Percentiles rank a stretch among this genome's conserved stretches.
Evolutionary conservation across 345 rosid species (phyloP).

Genomic region (Aquilaria yunnanensis): DNA sequence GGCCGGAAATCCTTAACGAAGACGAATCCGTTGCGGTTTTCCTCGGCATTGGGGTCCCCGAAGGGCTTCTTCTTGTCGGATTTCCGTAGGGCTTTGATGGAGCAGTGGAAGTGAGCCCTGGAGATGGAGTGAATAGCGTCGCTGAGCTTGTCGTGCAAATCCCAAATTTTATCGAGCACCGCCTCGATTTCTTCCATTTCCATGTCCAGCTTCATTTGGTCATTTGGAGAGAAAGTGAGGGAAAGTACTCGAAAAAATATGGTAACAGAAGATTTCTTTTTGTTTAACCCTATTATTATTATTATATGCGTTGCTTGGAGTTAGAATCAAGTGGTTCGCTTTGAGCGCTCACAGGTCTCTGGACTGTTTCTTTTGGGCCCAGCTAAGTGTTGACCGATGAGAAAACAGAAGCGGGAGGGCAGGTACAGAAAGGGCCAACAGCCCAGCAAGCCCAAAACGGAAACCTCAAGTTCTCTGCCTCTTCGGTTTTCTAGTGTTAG

Average conservation of each 20-base stretch:
- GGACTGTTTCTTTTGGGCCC: too few species aligned
- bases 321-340: conserved; percentile 7
- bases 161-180: conserved; percentile 90
- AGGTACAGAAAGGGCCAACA: not conserved
- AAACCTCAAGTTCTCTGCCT: too few species aligned
- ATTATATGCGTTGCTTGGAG: not conserved
- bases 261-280: not conserved
- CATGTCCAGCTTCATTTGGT: conserved; percentile 78
- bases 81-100: conserved; percentile 35
- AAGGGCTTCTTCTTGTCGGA: conserved; percentile 37
- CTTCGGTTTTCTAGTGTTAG: too few species aligned
- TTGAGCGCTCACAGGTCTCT: not conserved
- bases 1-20: conserved; percentile 67
- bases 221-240: not conserved
- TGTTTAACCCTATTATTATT: not conserved
- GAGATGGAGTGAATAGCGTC: conserved; percentile 90
- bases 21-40: conserved; percentile 54
- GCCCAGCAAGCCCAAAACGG: too few species aligned
- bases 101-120: conserved; percentile 68
- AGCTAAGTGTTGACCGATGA: not conserved
- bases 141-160: conserved; percentile 92
- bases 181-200: conserved; percentile 87
- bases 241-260: not conserved
- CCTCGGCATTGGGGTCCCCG: conserved; percentile 26
- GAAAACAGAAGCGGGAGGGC: not conserved